Percentiles rank a stretch among this genome's conserved stretches.
phyloP scores from a whole-genome alignment of 2,329 filamentous ascomycete genomes.

The Fusarium setosum region DNA sequence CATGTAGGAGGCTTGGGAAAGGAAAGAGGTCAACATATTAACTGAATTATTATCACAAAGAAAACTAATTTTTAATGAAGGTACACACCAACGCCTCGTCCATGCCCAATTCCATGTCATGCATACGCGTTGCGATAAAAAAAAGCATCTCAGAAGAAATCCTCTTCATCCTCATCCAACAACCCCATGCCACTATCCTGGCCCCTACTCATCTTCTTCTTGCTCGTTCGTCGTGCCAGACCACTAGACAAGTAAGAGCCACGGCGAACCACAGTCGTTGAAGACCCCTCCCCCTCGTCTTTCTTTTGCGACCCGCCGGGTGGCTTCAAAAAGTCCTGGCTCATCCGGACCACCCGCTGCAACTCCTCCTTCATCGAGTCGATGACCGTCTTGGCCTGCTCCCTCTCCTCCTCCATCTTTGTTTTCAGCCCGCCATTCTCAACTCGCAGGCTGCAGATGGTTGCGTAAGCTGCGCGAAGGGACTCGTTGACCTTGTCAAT shows the following conservation, averaged over 20 bases:
- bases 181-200: constrained; percentile 68
- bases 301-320: constrained; percentile 36
- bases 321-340: constrained; percentile 55
- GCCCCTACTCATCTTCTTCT: constrained; percentile 55
- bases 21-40: not conserved
- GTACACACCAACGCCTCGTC: constrained; percentile 18
- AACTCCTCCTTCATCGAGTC: constrained; percentile 64
- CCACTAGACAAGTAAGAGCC: constrained; percentile 41
- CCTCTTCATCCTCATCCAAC: constrained; percentile 63
- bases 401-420: constrained; percentile 51
- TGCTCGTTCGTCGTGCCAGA: constrained; percentile 44
- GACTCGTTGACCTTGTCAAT: constrained; percentile 59
- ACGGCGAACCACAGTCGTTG: constrained; percentile 23
- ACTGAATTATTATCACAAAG: constrained; percentile 36
- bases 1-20: too few species aligned
- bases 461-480: constrained; percentile 60
- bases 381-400: constrained; percentile 56
- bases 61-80: constrained; percentile 26
- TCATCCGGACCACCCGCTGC: constrained; percentile 58
- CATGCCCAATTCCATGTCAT: constrained; percentile 2
- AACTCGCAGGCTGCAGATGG: constrained; percentile 56
- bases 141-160: constrained; percentile 40
- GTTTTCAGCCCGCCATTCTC: constrained; percentile 56
- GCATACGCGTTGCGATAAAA: not conserved
- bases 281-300: not conserved